phyloP scores from a whole-genome alignment of 1,284 basidiomycete species.

The Ganoderma multipileum region DNA sequence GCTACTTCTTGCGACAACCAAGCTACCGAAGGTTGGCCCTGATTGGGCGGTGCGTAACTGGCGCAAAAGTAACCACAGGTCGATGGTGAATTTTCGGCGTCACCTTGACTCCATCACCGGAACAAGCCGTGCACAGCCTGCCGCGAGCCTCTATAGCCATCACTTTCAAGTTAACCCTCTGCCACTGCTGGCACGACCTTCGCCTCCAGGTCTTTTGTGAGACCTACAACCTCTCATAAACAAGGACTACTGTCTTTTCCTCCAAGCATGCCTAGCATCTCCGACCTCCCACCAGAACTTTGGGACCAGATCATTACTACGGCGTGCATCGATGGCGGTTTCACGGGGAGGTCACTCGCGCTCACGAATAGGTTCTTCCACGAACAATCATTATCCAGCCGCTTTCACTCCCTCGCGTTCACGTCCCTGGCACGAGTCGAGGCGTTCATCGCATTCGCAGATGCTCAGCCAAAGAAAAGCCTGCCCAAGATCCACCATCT shows the following conservation, averaged over 20 bases:
- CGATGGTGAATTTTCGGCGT: no score
- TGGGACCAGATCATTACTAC: slow-evolving; percentile 9
- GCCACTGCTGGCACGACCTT: background rate
- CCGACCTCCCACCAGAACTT: slow-evolving; percentile 10
- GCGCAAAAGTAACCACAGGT: background rate
- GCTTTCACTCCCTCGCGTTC: no score
- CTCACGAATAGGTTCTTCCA: slow-evolving; percentile 11
- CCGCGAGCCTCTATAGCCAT: background rate
- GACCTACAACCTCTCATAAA: background rate
- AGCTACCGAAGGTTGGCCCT: background rate
- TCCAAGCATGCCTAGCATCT: background rate
- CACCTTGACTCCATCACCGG: background rate
- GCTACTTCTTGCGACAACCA: background rate
- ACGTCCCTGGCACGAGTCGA: no score
- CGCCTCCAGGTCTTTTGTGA: background rate
- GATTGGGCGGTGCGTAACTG: background rate
- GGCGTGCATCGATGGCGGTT: slow-evolving; percentile 9
- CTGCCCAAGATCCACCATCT: no score
- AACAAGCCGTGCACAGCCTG: background rate
- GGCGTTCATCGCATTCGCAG: no score
- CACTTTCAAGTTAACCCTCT: background rate
- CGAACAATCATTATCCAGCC: background rate
- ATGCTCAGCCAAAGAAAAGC: no score
- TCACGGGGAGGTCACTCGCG: slow-evolving; percentile 15
- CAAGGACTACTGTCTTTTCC: background rate